Conservation (phyloP, 2,329 filamentous ascomycete genomes). For the Alternaria sp. region DNA sequence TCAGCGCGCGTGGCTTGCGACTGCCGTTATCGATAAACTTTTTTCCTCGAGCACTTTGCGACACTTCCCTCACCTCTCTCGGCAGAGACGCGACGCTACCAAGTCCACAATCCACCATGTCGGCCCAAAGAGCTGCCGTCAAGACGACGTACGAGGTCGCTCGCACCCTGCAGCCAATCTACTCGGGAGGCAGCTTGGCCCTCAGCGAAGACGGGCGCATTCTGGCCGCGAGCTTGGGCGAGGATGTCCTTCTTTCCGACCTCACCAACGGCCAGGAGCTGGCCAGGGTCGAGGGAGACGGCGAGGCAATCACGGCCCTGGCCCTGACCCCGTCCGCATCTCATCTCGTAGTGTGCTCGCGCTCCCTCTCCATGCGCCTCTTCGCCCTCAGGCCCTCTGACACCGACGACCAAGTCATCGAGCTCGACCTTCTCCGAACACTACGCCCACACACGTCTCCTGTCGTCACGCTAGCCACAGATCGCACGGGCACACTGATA, state of each 20-base stretch:
- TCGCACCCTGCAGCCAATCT: slow-evolving; percentile 88
- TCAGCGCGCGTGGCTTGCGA: slow-evolving; percentile 24
- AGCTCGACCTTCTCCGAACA: slow-evolving; percentile 74
- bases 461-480: slow-evolving; percentile 84
- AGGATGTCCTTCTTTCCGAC: slow-evolving; percentile 89
- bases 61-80: slow-evolving; percentile 14
- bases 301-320: slow-evolving; percentile 78
- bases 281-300: slow-evolving; percentile 81
- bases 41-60: slow-evolving; percentile 35
- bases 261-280: slow-evolving; percentile 83
- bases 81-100: not conserved
- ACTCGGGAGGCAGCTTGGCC: slow-evolving; percentile 87
- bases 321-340: slow-evolving; percentile 85
- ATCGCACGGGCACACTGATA: slow-evolving; percentile 86
- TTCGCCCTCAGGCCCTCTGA: slow-evolving; percentile 73
- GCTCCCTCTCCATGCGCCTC: slow-evolving; percentile 95
- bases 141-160: slow-evolving; percentile 91
- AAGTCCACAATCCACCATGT: slow-evolving; percentile 15
- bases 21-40: slow-evolving; percentile 48
- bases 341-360: slow-evolving; percentile 89
- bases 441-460: slow-evolving; percentile 91
- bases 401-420: slow-evolving; percentile 65
- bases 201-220: slow-evolving; percentile 83
- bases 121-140: slow-evolving; percentile 64
- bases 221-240: slow-evolving; percentile 87